A percentile compares a stretch with the other conserved stretches of the same genome.
Evolutionary conservation across 2,329 filamentous ascomycete species (phyloP).

Genomic region (Verticillium zaregamsianum): DNA sequence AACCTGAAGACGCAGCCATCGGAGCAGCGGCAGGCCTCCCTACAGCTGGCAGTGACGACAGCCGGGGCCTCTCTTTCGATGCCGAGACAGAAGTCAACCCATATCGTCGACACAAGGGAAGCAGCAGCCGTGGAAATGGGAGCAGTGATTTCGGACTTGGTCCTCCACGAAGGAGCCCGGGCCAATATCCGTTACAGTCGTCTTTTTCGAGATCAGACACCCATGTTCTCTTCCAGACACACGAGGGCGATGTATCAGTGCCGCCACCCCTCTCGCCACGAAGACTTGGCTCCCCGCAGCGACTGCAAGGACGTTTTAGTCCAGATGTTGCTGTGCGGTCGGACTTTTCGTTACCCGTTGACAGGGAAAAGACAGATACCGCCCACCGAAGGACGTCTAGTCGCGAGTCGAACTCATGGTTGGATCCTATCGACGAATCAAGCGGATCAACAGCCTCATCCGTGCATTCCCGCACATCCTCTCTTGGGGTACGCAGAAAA

Average conservation of each 20-base stretch:
- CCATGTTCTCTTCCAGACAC: conserved; percentile 38
- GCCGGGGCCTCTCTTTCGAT: neutral
- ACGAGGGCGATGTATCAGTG: conserved; percentile 56
- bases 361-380: conserved; percentile 18
- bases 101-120: neutral
- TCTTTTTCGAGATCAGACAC: conserved; percentile 46
- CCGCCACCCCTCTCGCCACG: conserved; percentile 68
- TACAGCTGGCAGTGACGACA: conserved; percentile 36
- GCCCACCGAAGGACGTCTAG: conserved; percentile 58
- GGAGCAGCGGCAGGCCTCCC: conserved; percentile 50
- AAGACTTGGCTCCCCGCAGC: conserved; percentile 44
- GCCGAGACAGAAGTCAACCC: neutral
- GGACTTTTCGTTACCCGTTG: conserved; percentile 26
- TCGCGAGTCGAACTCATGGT: conserved; percentile 82
- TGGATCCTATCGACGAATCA: conserved; percentile 92
- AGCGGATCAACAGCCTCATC: conserved; percentile 76
- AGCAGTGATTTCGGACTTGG: neutral
- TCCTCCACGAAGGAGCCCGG: conserved; percentile 15
- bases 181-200: conserved; percentile 39
- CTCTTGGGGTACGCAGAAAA: conserved; percentile 62
- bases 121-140: neutral
- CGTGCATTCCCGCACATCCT: conserved; percentile 74
- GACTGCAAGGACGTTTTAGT: conserved; percentile 14
- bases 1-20: conserved; percentile 37
- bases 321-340: conserved; percentile 24